A percentile compares a stretch with the other conserved stretches of the same genome.
Evolutionary conservation across 441 rosid species (phyloP).

Genomic region (Croton laevigatus): DNA sequence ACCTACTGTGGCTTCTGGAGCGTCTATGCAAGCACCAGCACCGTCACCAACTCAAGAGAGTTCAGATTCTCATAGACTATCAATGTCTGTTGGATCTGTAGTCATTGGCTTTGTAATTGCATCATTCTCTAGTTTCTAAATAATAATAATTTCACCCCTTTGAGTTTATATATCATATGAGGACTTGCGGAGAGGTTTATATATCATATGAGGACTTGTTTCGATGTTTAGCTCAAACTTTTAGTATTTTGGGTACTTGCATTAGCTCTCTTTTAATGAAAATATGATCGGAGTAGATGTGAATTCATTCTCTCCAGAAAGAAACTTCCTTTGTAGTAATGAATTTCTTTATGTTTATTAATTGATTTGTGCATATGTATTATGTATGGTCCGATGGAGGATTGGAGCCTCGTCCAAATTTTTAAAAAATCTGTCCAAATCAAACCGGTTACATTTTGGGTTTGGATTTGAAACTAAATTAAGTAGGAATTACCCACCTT

Average conservation of each 20-base stretch:
- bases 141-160: background rate
- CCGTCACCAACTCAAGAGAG: conserved; percentile 38
- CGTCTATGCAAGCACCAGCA: conserved; percentile 24
- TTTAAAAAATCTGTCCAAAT: too few relatives aligned
- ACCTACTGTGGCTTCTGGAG: conserved; percentile 12
- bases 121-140: conserved; percentile 21
- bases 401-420: too few relatives aligned
- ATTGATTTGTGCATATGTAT: background rate
- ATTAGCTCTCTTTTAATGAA: conserved; percentile 11
- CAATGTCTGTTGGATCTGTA: conserved; percentile 25
- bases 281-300: conserved; percentile 9
- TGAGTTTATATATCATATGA: conserved; percentile 11
- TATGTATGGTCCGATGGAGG: background rate
- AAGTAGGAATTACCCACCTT: too few relatives aligned
- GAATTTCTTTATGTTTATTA: background rate
- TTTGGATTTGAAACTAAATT: too few relatives aligned
- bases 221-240: conserved; percentile 12
- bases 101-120: conserved; percentile 22
- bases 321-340: background rate
- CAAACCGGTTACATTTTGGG: too few relatives aligned
- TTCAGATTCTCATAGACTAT: conserved; percentile 20
- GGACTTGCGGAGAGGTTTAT: conserved; percentile 8
- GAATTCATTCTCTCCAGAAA: conserved; percentile 8
- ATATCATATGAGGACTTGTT: conserved; percentile 19
- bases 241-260: conserved; percentile 7